Evolutionary conservation across 352 stramenopile genomes (phyloP), one percentile per base, ranked within the genome.

Genomic region (Pythium scleroteichum): DNA sequence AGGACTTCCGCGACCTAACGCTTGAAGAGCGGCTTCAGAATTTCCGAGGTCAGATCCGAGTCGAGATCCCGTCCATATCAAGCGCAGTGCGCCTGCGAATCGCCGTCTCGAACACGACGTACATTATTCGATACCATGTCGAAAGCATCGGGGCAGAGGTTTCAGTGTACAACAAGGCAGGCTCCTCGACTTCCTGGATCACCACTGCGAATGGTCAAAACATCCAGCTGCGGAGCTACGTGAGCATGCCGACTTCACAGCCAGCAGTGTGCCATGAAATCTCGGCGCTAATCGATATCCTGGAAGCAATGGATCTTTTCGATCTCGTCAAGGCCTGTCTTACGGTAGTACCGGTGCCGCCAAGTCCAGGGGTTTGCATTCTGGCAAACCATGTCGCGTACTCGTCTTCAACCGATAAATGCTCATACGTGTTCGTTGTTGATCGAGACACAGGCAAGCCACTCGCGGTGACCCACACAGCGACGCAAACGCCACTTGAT

Each of bases 381-480:
- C 42, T 60, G 19, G 40, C 46, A 4, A 60, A 66, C 13, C 59
- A 60, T n/a, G 27, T 59, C 22, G 40, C 58, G 9, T 65, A 55
- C 23, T 50, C 62, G 7, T 59, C 74, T 10, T 60, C 50, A 10
- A 78, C 54, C 13, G 69, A 78, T 50, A 85, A 71, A 53, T 72
- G 74, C 42, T 54, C 66, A 45, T 87, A 84, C 62, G 53, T 70
- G 52, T 80, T 86, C 44, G 60, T 68, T 14, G 79, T 87, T n/a
- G 73, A 87, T 50, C 54, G 51, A 0, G 41, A 50, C 26, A 68
- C 54, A 5, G 73, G 73, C 35, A 62, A 59, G 13, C 79, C 76
- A 1, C 40, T 76, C 17, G 52, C 62, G 19, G 68, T 86, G 27
- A 79, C 73, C 6, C 73, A 85, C 45, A 67, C 45, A 5, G 19